Evolutionary conservation across 2,329 filamentous ascomycete species (phyloP).

Genomic region (Colletotrichum sp.): DNA sequence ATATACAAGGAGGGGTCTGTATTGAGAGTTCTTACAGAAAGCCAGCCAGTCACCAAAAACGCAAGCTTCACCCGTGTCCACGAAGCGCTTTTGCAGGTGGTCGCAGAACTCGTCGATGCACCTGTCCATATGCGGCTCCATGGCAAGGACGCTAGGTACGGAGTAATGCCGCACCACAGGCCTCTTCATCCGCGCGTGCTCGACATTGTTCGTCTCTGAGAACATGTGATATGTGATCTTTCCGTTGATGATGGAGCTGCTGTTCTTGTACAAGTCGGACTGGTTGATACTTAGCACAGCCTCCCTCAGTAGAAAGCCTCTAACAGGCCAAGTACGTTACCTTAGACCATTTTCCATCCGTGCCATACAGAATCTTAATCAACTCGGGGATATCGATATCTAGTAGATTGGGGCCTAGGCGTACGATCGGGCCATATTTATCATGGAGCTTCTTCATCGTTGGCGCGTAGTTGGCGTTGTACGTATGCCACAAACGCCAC

Average conservation of each 20-base stretch:
- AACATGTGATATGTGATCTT: conserved; percentile 43
- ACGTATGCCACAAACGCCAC: conserved; percentile 29
- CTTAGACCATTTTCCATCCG: conserved; percentile 28
- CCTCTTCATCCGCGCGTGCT: conserved; percentile 39
- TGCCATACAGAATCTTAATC: conserved; percentile 32
- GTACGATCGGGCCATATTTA: conserved; percentile 34
- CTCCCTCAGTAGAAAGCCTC: not conserved
- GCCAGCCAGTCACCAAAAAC: conserved; percentile 29
- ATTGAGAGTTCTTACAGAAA: conserved; percentile 24
- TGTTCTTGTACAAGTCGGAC: conserved; percentile 42
- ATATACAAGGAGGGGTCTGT: not conserved
- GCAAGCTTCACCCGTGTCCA: conserved; percentile 22
- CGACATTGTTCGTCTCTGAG: conserved; percentile 34
- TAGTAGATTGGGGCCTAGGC: conserved; percentile 32
- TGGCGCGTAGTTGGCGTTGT: conserved; percentile 23
- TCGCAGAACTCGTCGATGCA: conserved; percentile 33
- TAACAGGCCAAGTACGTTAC: not conserved
- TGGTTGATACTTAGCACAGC: conserved; percentile 11
- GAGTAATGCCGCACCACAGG: conserved; percentile 43
- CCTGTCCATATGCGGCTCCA: conserved; percentile 37
- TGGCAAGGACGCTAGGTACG: conserved; percentile 25
- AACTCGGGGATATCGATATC: conserved; percentile 30
- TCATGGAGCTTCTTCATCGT: conserved; percentile 30
- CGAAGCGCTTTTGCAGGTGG: conserved; percentile 33
- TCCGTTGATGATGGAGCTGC: conserved; percentile 36